These are phyloP conservation scores for Collybia sp. DNA, from an alignment of 768 basidiomycete genomes.

Conservation along the genomic window DNA sequence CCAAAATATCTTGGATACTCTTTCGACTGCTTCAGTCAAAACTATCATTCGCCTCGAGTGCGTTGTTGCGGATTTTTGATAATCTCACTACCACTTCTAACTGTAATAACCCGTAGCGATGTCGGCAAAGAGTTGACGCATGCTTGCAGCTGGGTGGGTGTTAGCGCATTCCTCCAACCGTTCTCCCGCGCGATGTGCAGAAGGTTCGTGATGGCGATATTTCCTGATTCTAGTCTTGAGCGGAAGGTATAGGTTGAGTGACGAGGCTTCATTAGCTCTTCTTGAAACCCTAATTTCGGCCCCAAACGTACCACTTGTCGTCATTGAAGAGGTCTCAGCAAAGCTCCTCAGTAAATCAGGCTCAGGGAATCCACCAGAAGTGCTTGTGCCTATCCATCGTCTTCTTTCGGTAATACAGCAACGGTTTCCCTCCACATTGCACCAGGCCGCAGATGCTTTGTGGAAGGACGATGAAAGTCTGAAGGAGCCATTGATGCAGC, in stretches of 20 bases:
- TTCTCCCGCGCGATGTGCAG: slow-evolving; percentile 23
- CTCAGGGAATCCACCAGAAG: slow-evolving; percentile 12
- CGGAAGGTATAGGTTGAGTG: slow-evolving; percentile 21
- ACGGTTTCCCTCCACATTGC: slow-evolving; percentile 51
- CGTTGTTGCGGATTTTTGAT: slow-evolving; percentile 17
- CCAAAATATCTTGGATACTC: slow-evolving; percentile 49
- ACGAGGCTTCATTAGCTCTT: slow-evolving; percentile 21
- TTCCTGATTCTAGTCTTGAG: background rate
- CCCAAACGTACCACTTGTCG: slow-evolving; percentile 22
- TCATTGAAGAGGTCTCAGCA: slow-evolving; percentile 25
- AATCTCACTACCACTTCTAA: background rate
- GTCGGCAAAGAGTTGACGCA: slow-evolving; percentile 44
- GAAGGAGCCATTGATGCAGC: slow-evolving; percentile 43
- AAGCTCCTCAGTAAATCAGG: slow-evolving; percentile 22
- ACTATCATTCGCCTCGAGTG: slow-evolving; percentile 45
- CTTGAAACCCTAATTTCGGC: slow-evolving; percentile 34
- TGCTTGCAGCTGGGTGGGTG: slow-evolving; percentile 41
- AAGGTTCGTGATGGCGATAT: too few species aligned
- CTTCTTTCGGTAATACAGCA: slow-evolving; percentile 62
- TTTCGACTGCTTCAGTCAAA: slow-evolving; percentile 38
- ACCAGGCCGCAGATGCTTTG: slow-evolving; percentile 31
- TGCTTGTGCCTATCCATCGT: slow-evolving; percentile 20
- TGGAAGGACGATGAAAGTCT: slow-evolving; percentile 27
- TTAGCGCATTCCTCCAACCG: slow-evolving; percentile 53
- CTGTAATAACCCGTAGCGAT: slow-evolving; percentile 24